Base-by-base conservation (phyloP, 2,329 filamentous ascomycete genomes). In the Colletotrichum cereale region DNA sequence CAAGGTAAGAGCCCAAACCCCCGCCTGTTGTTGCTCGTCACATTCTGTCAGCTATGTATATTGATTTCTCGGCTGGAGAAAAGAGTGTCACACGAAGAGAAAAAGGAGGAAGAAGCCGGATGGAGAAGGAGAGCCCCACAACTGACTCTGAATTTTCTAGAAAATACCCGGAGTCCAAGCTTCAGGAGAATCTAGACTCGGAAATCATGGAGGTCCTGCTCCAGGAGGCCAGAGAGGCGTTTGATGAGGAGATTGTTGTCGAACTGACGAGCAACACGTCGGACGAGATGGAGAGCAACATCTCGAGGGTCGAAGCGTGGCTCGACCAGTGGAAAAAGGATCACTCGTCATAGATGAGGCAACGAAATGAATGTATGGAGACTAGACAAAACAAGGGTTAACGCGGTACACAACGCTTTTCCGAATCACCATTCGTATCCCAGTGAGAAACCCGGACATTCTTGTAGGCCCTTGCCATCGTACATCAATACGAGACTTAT, bases 151-250 rank as follows among this genome's bases (percentile, higher is more conserved):
- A 2, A 2, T 26, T 7, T 26, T 26, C 29, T 48, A 93, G 92
- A 75, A 92, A 94, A 73, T 98, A 98, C 81, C 87, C 89, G 73
- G 93, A 96, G 79, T 87, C 88, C 73, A 99, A 99, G 82, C 85
- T 99, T 53, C 93, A 98, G 81, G 96, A 98, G 82, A 99, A 99
- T 79, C 85, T 99, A 72, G 96, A 99, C 81, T 93, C 94, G 38
- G 96, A 99, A 84, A 98, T 99, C 79, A 98, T 99, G 91, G 93
- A 97, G 79, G 94, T 98, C 34, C 84, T 99, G 67, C 85, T 97
- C 26, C 92, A 97, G 75, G 96, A 99, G 84, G 96, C 96, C 40
- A 87, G 91, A 72, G 95, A 97, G 74, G 90, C 92, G 14, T 99
- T 96, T 78, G 93, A 94, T 65, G 90, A 93, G 81, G 90, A 96